A percentile compares a stretch with the other conserved stretches of the same genome.
phyloP scores from a whole-genome alignment of 495 filamentous ascomycete genomes.

The Amorphotheca resinae region DNA sequence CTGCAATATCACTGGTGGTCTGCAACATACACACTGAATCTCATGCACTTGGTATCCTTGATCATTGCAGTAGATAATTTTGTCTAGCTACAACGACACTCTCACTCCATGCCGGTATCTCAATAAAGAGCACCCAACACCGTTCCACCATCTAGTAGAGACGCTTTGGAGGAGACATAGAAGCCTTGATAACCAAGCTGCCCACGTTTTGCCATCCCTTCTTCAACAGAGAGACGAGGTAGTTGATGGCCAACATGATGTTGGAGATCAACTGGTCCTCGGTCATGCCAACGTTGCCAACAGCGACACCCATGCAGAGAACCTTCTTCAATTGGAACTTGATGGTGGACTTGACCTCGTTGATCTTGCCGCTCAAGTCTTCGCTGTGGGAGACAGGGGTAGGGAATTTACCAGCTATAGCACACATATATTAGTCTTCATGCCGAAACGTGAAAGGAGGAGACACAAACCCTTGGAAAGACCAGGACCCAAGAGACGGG shows the following conservation, averaged over 20 bases:
- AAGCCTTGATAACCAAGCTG: constrained; percentile 97
- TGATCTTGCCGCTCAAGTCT: constrained; percentile 86
- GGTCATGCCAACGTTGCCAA: constrained; percentile 95
- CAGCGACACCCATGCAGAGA: constrained; percentile 95
- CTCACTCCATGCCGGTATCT: constrained; percentile 10
- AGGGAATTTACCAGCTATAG: constrained; percentile 92
- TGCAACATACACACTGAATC: no score
- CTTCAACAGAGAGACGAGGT: constrained; percentile 96
- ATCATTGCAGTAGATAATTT: no score
- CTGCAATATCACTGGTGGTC: no score
- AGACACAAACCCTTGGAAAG: constrained; percentile 75
- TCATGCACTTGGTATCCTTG: no score
- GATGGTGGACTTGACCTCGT: constrained; percentile 98
- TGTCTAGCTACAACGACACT: constrained; percentile 11
- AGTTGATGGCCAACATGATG: constrained; percentile 98
- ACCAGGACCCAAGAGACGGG: constrained; percentile 96
- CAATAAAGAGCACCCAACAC: constrained; percentile 19
- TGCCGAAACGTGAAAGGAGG: not conserved
- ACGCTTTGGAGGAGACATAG: constrained; percentile 95
- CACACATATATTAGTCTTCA: no score
- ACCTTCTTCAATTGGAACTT: constrained; percentile 99
- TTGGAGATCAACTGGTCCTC: constrained; percentile 93
- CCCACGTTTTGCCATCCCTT: constrained; percentile 99
- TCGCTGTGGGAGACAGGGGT: constrained; percentile 93
- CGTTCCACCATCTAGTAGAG: constrained; percentile 57